Percentiles rank a stretch among this genome's conserved stretches.
Evolutionary conservation across 2,329 filamentous ascomycete species (phyloP).

Genomic region (Podosphaera xanthii): DNA sequence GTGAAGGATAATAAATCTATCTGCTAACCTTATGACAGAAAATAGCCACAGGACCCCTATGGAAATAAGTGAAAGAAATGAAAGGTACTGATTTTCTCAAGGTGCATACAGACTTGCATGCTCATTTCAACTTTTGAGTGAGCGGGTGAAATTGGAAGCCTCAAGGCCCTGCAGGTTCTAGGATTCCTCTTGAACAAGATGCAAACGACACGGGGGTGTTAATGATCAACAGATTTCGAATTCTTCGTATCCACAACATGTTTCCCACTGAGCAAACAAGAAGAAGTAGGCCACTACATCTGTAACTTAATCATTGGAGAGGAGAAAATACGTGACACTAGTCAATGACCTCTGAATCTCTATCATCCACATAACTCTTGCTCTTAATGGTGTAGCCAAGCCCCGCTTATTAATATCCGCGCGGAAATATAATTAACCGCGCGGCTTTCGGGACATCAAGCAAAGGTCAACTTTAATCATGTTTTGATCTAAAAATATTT

Average conservation of each 20-base stretch:
- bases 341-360: too few relatives aligned
- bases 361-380: too few relatives aligned
- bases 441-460: background rate
- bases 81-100: background rate
- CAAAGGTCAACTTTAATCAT: too few relatives aligned
- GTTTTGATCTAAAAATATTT: too few relatives aligned
- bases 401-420: background rate
- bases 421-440: background rate
- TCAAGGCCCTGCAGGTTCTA: background rate
- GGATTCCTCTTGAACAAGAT: background rate
- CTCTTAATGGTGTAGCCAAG: too few relatives aligned
- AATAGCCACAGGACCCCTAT: background rate
- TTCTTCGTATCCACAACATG: background rate
- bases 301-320: background rate
- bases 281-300: background rate
- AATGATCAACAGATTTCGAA: background rate
- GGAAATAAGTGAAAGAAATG: background rate
- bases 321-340: background rate
- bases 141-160: background rate
- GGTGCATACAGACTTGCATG: constrained; percentile 1
- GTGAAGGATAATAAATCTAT: background rate
- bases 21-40: background rate
- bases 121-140: background rate
- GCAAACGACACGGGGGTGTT: background rate
- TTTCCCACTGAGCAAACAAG: background rate